Base-by-base conservation (phyloP, 257 asterid species). In the Anisodus tanguticus region DNA sequence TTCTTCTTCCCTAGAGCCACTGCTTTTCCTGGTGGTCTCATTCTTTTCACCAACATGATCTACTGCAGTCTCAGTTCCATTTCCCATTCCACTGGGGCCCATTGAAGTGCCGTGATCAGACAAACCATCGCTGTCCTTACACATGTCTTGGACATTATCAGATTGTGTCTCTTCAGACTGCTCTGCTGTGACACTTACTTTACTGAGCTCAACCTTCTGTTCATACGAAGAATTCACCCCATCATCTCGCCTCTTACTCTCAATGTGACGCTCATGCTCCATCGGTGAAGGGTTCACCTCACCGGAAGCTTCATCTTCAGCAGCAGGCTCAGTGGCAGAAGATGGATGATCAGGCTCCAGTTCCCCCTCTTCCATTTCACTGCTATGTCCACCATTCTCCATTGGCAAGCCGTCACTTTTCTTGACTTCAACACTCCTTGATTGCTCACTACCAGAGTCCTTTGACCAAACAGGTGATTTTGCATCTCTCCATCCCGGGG, bases 291-390 rank as follows among this genome's bases (percentile, higher is more conserved):
- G 88, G 78, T 88, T 86, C 68, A 84, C 68, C 79, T 85, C 88
- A 83, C 58, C 87, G 76, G 90, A 85, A 86, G 86, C 87, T 85
- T 90, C 83, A 47, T 91, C 94, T 85, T 88, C 88, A 86, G 80
- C 83, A 55, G 71, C 87, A 66, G 86, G 88, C 85, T 89, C 82
- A 19, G 89, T 15, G 22, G 84, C 13, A 71, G 97, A 85, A 57
- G 77, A 86, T 16, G 87, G 91, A 81, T 93, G 97, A 71, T 96
- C 99, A 43, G 98, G 99, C 81, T 92, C 98, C 83, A 96, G 91
- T 85, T 96, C 99, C 85, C 99, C 99, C 89, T 96, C 99, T 85
- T 96, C 99, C 85, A 91, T 92, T 85, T 96, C 99, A 84, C 94
- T 90, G 88, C 94, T 88, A 74, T 87, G 92, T 37, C 93, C 93